A percentile compares a stretch with the other conserved stretches of the same genome.
phyloP scores from a whole-genome alignment of 208 protist genomes.

The Leishmania aethiopica region DNA sequence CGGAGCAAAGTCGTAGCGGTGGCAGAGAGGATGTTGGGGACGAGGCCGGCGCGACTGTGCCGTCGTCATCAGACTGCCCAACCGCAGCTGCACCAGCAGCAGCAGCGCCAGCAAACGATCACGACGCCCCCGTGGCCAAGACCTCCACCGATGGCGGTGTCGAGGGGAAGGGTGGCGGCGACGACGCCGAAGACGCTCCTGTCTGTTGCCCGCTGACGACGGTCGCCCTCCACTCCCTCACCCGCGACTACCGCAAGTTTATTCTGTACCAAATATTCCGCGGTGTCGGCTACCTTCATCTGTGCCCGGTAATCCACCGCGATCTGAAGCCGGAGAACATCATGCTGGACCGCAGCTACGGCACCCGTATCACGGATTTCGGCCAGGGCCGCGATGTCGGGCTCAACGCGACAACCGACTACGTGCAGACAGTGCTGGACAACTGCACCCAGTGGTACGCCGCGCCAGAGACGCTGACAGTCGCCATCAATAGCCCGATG shows the following conservation, averaged over 20 bases:
- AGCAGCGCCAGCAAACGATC: slow-evolving; percentile 1
- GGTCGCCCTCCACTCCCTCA: slow-evolving; percentile 88
- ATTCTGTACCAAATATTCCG: slow-evolving; percentile 97
- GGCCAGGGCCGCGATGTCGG: slow-evolving; percentile 94
- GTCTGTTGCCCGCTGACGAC: slow-evolving; percentile 44
- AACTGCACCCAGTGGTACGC: slow-evolving; percentile 97
- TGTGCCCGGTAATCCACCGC: slow-evolving; percentile 87
- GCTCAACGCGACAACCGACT: slow-evolving; percentile 33
- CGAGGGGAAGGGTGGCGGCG: background rate
- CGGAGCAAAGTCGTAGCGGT: background rate
- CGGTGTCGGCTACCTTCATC: slow-evolving; percentile 95
- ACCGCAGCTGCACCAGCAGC: background rate
- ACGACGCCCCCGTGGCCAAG: slow-evolving; percentile 1
- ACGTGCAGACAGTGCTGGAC: slow-evolving; percentile 68
- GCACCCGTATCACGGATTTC: slow-evolving; percentile 96
- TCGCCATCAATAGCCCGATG: slow-evolving; percentile 58
- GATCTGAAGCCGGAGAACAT: slow-evolving; percentile 95
- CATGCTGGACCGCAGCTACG: slow-evolving; percentile 91
- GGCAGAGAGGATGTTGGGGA: background rate
- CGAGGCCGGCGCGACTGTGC: background rate
- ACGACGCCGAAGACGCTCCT: slow-evolving; percentile 1
- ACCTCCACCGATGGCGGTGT: background rate
- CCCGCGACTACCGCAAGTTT: slow-evolving; percentile 96
- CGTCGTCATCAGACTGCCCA: background rate
- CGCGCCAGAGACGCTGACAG: slow-evolving; percentile 97